Evolutionary conservation across 768 basidiomycete genomes (phyloP), one percentile per base, ranked within the genome.

Genomic region (Megacollybia marginata): DNA sequence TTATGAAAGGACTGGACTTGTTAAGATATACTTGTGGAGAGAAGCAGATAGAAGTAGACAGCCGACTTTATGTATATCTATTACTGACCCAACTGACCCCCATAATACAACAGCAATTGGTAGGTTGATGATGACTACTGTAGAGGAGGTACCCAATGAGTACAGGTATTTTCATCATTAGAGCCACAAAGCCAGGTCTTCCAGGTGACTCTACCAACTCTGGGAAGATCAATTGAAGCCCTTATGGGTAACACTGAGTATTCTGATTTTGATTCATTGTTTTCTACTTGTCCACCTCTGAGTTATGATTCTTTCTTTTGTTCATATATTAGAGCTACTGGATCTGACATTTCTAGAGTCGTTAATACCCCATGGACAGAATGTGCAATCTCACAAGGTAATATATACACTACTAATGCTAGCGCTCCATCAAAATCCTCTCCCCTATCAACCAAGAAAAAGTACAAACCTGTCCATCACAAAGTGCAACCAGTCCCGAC

Each of bases 401-500:
- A 18, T 8, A n/a, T n/a, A n/a, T 31, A 31, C 8, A 50, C 5
- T 50, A 51, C 51, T 15, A 33, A 11, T 4, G 19, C 6, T 23
- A 48, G 20, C 5, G 1, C n/a, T 33, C 8, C 13, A 1, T 20
- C 13, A 1, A 3, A 31, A 16, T 40, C 31, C 32, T 19, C 19
- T 1, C 48, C 32, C 5, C 33, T 9, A 10, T 9, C 44, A 28
- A 10, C 42, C 7, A 58, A 54, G n/a, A n/a, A n/a, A n/a, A n/a
- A n/a, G 35, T 65, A 66, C 51, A 67, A 66, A 45, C 60, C 61
- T 0, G 62, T 65, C 0, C 56, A 62, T 23, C 46, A 53, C 1
- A 63, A 63, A 46, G 60, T 63, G 4, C 32, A 56, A 1, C 62
- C 65, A 0, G 62, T 65, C 2, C 55, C 61, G 0, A 61, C 61